phyloP scores from a whole-genome alignment of 192 early-diverging fungal species.

The Coemansia aciculifera region DNA sequence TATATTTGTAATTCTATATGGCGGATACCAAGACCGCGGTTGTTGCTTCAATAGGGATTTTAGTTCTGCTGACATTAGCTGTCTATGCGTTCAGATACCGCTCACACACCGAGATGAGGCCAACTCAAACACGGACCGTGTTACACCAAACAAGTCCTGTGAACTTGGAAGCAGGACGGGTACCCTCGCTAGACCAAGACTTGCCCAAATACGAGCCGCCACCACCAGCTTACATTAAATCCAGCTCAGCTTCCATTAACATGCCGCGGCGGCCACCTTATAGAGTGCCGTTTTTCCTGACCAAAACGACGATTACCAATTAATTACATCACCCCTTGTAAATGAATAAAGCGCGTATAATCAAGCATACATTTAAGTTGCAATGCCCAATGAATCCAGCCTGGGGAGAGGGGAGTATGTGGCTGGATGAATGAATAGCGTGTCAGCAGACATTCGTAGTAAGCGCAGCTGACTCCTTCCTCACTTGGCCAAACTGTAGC shows the following conservation, averaged over 20 bases:
- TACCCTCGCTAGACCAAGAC: neutral
- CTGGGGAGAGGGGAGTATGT: neutral
- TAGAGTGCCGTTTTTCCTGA: no score
- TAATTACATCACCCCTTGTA: neutral
- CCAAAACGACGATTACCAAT: neutral
- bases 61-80: neutral
- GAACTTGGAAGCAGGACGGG: neutral
- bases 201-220: slow-evolving; percentile 42
- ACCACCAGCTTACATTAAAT: slow-evolving; percentile 28
- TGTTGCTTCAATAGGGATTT: neutral
- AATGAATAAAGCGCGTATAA: no score
- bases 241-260: neutral
- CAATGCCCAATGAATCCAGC: neutral
- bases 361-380: no score
- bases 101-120: neutral
- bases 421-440: neutral
- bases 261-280: neutral
- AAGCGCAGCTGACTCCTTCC: neutral
- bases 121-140: neutral
- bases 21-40: slow-evolving; percentile 8
- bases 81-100: slow-evolving; percentile 12
- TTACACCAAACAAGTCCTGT: neutral
- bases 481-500: neutral
- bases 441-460: neutral
- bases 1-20: slow-evolving; percentile 14